Conservation (phyloP, 345 rosid genomes). For the Brassica juncea region DNA sequence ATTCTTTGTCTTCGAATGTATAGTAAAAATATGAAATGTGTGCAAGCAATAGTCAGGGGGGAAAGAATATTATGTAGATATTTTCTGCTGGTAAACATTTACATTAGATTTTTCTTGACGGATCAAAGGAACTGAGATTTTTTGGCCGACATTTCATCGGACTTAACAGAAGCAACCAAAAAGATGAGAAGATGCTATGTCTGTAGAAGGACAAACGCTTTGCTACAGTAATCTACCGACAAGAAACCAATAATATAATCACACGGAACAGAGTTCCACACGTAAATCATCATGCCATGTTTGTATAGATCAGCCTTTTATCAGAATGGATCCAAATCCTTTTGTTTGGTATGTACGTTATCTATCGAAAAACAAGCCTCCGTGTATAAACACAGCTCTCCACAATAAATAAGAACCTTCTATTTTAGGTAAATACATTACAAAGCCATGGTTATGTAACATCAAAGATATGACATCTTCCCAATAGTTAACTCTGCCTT, state of each 20-base stretch:
- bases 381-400: conserved; percentile 20
- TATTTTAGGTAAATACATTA: conserved; percentile 7
- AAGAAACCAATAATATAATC: conserved; percentile 20
- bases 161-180: conserved; percentile 21
- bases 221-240: conserved; percentile 18
- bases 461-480: conserved; percentile 21
- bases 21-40: neutral
- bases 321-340: conserved; percentile 18
- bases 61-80: too few species aligned
- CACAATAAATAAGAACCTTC: conserved; percentile 8
- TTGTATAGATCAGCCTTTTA: neutral
- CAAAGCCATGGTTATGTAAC: neutral
- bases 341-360: conserved; percentile 6
- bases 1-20: neutral
- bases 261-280: conserved; percentile 31
- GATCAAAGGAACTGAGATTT: conserved; percentile 8
- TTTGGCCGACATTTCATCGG: conserved; percentile 27
- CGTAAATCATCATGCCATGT: conserved; percentile 23
- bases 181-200: conserved; percentile 20
- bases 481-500: neutral
- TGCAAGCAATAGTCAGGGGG: neutral
- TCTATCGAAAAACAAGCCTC: neutral
- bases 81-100: neutral
- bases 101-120: neutral
- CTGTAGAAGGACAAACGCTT: conserved; percentile 21